Base-by-base conservation (phyloP, 306 rosid genomes). In the Vigna reflexopilosa region DNA sequence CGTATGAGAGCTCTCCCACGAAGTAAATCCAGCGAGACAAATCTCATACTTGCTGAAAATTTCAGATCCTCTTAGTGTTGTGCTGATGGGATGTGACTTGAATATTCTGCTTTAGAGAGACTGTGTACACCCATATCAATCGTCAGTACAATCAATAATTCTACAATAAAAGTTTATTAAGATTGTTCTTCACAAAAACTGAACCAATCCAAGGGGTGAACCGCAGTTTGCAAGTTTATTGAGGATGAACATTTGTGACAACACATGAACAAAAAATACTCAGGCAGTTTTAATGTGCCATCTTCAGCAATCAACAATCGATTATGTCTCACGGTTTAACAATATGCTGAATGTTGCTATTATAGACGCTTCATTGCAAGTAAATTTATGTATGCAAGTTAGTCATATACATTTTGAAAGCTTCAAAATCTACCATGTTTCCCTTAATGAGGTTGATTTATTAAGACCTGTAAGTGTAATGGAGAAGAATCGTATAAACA, bases 321-420 rank as follows among this genome's bases (percentile, higher is more conserved):
- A 13, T 45, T 17, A 3, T 2, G 36, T 15, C 51, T 6, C 22
- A 70, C 6, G 19, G 36, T 62, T 66, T 9, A 51, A 64, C 24
- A 32, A 22, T 7, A 26, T 55, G 36, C 36, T 32, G 13, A 68
- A 57, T 68, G 67, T 24, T 22, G 28, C 72, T 34, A 81, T 36
- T 38, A 42, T 9, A 75, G 61, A 75, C 34, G 19, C 65, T 19
- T 58, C 49, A 71, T 12, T 19, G 34, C 56, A 71, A 26, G 57
- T 67, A 57, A 17, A 24, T 49, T 56, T 48, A 58, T 56, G 49
- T 44, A 24, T 4, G 28, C 2, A 44, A 48, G 1, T 30, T 56
- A 58, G 36, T 48, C 68, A 75, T 68, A 13, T 12, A 40, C 10
- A 47, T 32, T 67, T 56, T 45, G 8, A 13, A 42, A 54, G 5